phyloP scores from a whole-genome alignment of 176 grass and related monocot species.

The Cenchrus americanus region DNA sequence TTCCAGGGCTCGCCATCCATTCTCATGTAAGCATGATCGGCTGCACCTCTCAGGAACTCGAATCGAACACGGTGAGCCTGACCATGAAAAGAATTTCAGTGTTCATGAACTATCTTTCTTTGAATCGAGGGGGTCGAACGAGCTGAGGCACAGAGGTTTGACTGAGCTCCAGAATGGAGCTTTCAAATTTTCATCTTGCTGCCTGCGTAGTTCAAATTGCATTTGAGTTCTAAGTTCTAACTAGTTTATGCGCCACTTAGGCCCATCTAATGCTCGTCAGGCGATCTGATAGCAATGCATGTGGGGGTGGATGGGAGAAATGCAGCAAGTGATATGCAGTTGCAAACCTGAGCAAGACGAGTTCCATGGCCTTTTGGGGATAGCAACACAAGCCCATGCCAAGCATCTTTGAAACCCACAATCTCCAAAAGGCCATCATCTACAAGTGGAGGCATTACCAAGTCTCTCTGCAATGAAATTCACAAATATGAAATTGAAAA shows the following conservation, averaged over 20 bases:
- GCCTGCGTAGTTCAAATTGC: not conserved
- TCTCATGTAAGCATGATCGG: conserved; percentile 88
- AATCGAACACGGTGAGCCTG: conserved; percentile 83
- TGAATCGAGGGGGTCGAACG: not conserved
- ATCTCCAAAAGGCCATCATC: conserved; percentile 96
- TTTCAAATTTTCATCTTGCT: not conserved
- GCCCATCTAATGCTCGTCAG: not conserved
- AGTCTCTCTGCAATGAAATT: conserved; percentile 69
- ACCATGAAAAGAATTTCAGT: conserved; percentile 9
- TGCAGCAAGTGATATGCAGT: conserved; percentile 5
- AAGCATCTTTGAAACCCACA: conserved; percentile 98
- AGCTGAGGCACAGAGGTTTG: not conserved
- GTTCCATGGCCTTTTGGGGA: conserved; percentile 87
- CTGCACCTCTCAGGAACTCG: conserved; percentile 65
- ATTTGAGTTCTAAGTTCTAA: not conserved
- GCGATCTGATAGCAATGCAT: not conserved
- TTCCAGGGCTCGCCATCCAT: conserved; percentile 99
- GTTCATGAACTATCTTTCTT: not conserved
- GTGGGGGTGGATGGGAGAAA: not conserved
- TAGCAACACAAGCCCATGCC: conserved; percentile 93
- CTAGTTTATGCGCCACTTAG: not conserved
- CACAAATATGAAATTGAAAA: not conserved
- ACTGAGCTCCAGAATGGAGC: not conserved
- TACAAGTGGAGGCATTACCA: conserved; percentile 81
- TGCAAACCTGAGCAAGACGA: conserved; percentile 82